These are phyloP conservation scores for Mikania micrantha DNA, from an alignment of 129 eudicot genomes.

Conservation along the genomic window DNA sequence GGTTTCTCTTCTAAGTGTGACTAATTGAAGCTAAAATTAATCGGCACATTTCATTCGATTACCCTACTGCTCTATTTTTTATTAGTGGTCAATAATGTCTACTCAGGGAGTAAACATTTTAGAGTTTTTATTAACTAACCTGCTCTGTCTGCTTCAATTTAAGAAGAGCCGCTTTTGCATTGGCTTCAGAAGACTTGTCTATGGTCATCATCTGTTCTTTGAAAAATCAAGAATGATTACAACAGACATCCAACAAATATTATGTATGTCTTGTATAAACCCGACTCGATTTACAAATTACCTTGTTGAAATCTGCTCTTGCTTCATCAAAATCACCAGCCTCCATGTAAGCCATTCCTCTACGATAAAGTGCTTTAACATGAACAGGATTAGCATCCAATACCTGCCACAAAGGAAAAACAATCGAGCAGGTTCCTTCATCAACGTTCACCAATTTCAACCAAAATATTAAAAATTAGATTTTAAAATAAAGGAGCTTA, in stretches of 20 bases:
- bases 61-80: neutral
- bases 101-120: neutral
- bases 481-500: slow-evolving; percentile 8
- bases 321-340: slow-evolving; percentile 91
- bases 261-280: neutral
- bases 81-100: neutral
- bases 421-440: neutral
- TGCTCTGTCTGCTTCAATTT: slow-evolving; percentile 82
- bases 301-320: slow-evolving; percentile 80
- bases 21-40: neutral
- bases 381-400: slow-evolving; percentile 83
- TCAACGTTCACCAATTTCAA: neutral
- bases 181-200: slow-evolving; percentile 82
- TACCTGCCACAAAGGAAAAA: slow-evolving; percentile 44
- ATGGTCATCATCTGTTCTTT: slow-evolving; percentile 63
- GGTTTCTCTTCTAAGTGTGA: neutral
- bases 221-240: slow-evolving; percentile 6
- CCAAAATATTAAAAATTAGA: neutral
- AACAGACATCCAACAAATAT: neutral
- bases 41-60: too few relatives aligned
- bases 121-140: slow-evolving; percentile 33
- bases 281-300: slow-evolving; percentile 5
- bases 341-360: slow-evolving; percentile 96
- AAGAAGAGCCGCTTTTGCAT: slow-evolving; percentile 84
- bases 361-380: slow-evolving; percentile 94